Base-by-base conservation (phyloP, 306 rosid genomes). In the Cyclanthera cordifolia region DNA sequence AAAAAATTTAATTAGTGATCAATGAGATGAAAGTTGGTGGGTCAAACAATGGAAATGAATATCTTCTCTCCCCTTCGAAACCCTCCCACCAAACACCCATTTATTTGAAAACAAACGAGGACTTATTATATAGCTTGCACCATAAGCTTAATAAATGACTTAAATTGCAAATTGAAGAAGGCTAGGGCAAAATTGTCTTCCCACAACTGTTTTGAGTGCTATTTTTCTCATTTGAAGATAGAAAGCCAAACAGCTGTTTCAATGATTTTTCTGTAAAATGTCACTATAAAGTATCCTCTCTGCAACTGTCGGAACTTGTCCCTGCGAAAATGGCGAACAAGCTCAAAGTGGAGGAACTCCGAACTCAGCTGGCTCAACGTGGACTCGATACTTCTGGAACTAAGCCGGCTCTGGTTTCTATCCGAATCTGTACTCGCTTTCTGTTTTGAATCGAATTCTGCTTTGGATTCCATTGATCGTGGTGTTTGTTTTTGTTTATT, bases 261-360 rank as follows among this genome's bases (percentile, higher is more conserved):
- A 23, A 30, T 4, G 24, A 8, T 4, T 3, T 17, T 34, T 59
- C 47, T 59, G 16, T 45, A 39, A 41, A 6, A 65, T 13, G 70
- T 12, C 13, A 14, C 16, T 55, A 52, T 72, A 30, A 58, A 60
- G 5, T 6, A 58, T 12, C 69, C 37, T 43, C 58, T 41, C 71
- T 15, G 8, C 3, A 16, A 23, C 64, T 51, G 21, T 69, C 65
- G 1, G 8, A 56, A 23, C 14, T 17, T 49, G 23, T 73, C 50
- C 7, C 16, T 30, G 66, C 16, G 64, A 50, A 69, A 72, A 92
- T 89, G 96, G 90, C 89, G 14, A 75, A 57, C 71, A 83, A 76
- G 81, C 84, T 90, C 79, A 86, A 64, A 74, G 95, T 85, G 23
- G 99, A 83, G 12, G 91, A 90, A 56, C 87, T 93, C 43, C 86